Evolutionary conservation across 2,329 filamentous ascomycete species (phyloP).

Genomic region (Alternaria panax): DNA sequence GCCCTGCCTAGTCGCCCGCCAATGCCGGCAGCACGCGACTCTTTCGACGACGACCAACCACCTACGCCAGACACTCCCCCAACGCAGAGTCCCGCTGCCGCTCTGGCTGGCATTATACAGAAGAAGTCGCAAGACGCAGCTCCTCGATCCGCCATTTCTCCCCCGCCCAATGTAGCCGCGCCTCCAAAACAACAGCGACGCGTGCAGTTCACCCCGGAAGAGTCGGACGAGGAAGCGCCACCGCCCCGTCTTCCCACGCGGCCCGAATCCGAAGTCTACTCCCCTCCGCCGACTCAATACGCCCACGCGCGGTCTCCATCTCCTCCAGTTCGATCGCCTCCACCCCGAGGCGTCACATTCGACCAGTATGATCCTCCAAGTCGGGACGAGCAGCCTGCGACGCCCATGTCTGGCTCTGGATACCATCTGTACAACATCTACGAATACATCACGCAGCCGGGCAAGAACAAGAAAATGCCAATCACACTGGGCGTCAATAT

Average conservation of each 20-base stretch:
- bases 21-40: conserved; percentile 51
- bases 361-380: conserved; percentile 52
- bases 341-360: conserved; percentile 48
- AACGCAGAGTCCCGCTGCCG: conserved; percentile 65
- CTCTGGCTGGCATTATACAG: conserved; percentile 62
- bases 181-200: conserved; percentile 59
- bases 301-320: conserved; percentile 52
- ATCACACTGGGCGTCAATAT: conserved; percentile 96
- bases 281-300: conserved; percentile 57
- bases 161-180: conserved; percentile 60
- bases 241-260: conserved; percentile 68
- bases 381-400: conserved; percentile 50
- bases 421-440: conserved; percentile 97
- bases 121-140: conserved; percentile 54
- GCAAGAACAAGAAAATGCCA: conserved; percentile 97
- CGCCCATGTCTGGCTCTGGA: conserved; percentile 70
- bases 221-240: conserved; percentile 70
- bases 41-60: conserved; percentile 54
- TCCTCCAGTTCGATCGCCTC: conserved; percentile 46
- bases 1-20: conserved; percentile 51
- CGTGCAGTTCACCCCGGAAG: conserved; percentile 68
- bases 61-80: conserved; percentile 56
- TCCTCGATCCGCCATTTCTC: conserved; percentile 49
- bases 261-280: conserved; percentile 63
- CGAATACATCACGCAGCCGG: conserved; percentile 96